These are phyloP conservation scores for Trebouxia sp. DNA, from an alignment of 139 green algal species.

Conservation along the genomic window DNA sequence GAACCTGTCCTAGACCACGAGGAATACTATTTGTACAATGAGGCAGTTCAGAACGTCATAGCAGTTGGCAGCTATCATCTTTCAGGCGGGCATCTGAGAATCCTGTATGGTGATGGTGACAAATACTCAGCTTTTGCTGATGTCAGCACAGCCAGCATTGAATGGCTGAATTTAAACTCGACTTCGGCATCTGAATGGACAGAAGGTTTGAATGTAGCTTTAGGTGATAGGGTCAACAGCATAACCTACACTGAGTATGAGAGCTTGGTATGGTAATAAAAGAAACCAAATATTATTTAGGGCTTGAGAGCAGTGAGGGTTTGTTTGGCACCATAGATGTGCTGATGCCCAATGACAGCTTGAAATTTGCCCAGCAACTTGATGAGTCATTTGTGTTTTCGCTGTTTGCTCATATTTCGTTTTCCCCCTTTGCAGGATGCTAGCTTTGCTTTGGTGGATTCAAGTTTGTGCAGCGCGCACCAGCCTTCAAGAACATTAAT, in stretches of 20 bases:
- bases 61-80: constrained; percentile 2
- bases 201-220: constrained; percentile 4
- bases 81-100: background rate
- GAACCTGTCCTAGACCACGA: constrained; percentile 7
- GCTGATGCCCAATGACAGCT: too few species aligned
- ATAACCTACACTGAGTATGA: constrained; percentile 13
- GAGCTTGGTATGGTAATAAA: background rate
- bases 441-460: too few species aligned
- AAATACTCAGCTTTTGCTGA: background rate
- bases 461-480: too few species aligned
- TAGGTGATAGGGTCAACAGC: background rate
- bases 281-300: too few species aligned
- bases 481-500: too few species aligned
- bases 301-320: too few species aligned
- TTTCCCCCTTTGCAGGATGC: too few species aligned
- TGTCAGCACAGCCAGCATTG: background rate
- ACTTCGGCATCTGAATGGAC: background rate
- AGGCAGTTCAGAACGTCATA: background rate
- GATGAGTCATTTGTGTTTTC: too few species aligned
- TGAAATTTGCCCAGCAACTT: too few species aligned
- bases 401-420: too few species aligned
- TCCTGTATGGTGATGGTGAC: constrained; percentile 8
- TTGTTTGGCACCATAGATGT: too few species aligned
- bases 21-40: constrained; percentile 2
- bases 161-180: background rate